Evolutionary conservation across 805 yeast species (phyloP).

Genomic region (Yamadazyma kitorensis): DNA sequence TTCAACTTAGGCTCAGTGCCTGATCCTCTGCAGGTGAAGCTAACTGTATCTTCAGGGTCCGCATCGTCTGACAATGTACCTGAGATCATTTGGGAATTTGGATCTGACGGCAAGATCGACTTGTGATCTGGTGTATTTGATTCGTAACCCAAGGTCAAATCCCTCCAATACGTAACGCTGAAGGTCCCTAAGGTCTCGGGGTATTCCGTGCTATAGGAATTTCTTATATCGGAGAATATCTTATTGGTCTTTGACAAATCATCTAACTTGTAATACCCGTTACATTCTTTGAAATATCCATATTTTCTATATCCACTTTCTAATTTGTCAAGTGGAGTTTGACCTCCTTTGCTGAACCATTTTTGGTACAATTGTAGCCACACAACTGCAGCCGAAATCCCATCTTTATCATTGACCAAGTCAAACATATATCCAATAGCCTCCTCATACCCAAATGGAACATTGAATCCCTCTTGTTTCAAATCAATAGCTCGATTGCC

Average conservation of each 20-base stretch:
- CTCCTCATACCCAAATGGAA: constrained; percentile 92
- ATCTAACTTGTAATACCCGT: constrained; percentile 77
- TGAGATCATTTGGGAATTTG: constrained; percentile 84
- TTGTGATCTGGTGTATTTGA: constrained; percentile 54
- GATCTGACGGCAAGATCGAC: constrained; percentile 71
- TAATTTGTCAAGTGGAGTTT: constrained; percentile 48
- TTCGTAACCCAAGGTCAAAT: constrained; percentile 79
- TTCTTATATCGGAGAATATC: constrained; percentile 57
- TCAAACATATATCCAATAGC: constrained; percentile 94
- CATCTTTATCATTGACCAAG: constrained; percentile 88
- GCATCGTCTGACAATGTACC: constrained; percentile 34
- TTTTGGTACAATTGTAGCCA: constrained; percentile 66
- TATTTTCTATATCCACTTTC: constrained; percentile 57
- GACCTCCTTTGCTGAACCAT: constrained; percentile 41
- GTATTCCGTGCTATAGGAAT: constrained; percentile 18
- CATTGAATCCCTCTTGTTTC: constrained; percentile 58
- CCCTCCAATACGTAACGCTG: constrained; percentile 68
- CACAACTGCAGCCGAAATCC: constrained; percentile 73
- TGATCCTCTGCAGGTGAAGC: constrained; percentile 88
- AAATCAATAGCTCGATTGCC: constrained; percentile 83
- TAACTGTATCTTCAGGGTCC: constrained; percentile 27
- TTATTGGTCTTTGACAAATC: constrained; percentile 48
- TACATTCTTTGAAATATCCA: constrained; percentile 82
- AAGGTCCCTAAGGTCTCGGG: constrained; percentile 60
- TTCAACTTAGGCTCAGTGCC: constrained; percentile 97